phyloP scores from a whole-genome alignment of 108 stramenopile genomes.

The Cyclotella sp. region DNA sequence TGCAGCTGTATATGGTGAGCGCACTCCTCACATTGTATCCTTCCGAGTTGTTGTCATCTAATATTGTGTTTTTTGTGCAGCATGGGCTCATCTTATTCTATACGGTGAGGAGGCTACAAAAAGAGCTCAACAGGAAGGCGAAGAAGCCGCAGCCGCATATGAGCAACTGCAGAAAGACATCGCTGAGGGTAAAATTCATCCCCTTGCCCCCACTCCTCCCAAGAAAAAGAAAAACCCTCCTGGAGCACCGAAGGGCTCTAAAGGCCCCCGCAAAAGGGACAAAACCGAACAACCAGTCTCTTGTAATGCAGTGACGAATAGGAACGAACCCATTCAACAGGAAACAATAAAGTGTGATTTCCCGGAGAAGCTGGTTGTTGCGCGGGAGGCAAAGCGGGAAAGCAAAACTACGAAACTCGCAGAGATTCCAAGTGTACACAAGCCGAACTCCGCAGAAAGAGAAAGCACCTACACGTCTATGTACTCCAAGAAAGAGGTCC shows the following conservation, averaged over 20 bases:
- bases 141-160: conserved; percentile 88
- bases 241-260: conserved; percentile 35
- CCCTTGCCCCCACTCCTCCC: conserved; percentile 58
- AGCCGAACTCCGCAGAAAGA: background rate
- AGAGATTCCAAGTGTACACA: background rate
- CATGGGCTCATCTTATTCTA: conserved; percentile 86
- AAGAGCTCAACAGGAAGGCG: conserved; percentile 86
- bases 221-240: conserved; percentile 65
- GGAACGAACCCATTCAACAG: background rate
- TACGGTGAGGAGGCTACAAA: conserved; percentile 90
- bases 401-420: background rate
- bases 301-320: conserved; percentile 36
- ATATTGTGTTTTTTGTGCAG: conserved; percentile 25
- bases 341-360: too few species aligned
- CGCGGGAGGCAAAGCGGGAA: conserved; percentile 1
- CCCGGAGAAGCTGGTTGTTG: background rate
- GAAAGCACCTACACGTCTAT: conserved; percentile 18
- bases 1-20: conserved; percentile 79
- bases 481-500: conserved; percentile 32
- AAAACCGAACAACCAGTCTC: background rate
- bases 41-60: background rate
- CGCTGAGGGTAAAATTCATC: conserved; percentile 68
- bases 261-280: conserved; percentile 8
- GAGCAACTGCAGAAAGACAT: conserved; percentile 82
- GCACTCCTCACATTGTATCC: background rate